phyloP scores from a whole-genome alignment of 768 basidiomycete species.

The Termitomyces sp. region DNA sequence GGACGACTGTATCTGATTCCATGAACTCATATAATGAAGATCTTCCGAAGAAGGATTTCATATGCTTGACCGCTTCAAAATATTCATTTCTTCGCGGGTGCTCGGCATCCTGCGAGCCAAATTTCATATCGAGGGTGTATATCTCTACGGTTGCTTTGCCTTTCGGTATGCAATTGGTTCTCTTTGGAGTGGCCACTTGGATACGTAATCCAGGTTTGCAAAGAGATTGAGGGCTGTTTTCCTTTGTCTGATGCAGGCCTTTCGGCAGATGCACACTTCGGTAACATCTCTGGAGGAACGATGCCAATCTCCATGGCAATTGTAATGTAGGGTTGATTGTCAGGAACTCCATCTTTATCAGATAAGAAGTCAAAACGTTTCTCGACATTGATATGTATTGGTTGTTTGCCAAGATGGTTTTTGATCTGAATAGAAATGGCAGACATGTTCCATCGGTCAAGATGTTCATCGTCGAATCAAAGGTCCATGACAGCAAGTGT shows the following conservation, averaged over 20 bases:
- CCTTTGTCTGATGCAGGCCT: background rate
- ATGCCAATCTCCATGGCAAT: slow-evolving; percentile 5
- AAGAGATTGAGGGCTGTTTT: background rate
- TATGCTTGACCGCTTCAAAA: background rate
- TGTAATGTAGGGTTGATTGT: slow-evolving; percentile 2
- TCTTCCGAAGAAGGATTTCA: background rate
- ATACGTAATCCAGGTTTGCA: background rate
- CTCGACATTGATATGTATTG: slow-evolving; percentile 1
- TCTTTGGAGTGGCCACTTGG: background rate
- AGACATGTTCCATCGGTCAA: background rate
- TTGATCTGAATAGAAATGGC: background rate
- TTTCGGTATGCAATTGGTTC: background rate
- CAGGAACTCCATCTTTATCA: background rate
- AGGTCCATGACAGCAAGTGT: too few species aligned
- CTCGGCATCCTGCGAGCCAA: background rate
- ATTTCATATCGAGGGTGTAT: slow-evolving; percentile 3
- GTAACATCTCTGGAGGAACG: background rate
- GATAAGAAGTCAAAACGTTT: background rate
- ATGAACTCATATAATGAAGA: background rate
- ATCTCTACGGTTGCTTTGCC: background rate
- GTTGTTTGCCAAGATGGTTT: background rate
- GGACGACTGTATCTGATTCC: background rate
- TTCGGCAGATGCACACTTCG: background rate
- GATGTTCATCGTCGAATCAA: too few species aligned
- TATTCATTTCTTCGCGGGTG: background rate